These are phyloP conservation scores for Solanum hybrid DNA, from an alignment of 305 asterid genomes.

Conservation along the genomic window DNA sequence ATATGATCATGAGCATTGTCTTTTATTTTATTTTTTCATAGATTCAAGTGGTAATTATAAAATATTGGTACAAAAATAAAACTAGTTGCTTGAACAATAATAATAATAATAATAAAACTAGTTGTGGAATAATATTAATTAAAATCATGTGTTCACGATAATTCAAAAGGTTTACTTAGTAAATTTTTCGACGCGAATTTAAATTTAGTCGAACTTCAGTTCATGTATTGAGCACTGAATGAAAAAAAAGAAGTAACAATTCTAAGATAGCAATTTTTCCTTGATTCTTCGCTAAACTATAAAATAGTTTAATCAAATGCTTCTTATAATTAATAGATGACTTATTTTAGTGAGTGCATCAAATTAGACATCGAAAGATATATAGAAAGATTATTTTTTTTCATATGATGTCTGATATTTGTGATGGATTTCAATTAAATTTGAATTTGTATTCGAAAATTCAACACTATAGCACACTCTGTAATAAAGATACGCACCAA, in stretches of 20 bases:
- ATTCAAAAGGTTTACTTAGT: too few relatives aligned
- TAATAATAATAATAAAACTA: not conserved
- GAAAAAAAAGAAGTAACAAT: too few relatives aligned
- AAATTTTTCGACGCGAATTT: fast-evolving
- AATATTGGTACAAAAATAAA: not conserved
- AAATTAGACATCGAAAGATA: not conserved
- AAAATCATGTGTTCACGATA: not conserved
- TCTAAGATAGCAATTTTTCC: not conserved
- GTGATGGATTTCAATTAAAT: not conserved
- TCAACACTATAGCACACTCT: not conserved
- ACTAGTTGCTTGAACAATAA: too few relatives aligned
- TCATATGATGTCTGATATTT: too few relatives aligned
- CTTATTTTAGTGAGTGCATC: not conserved
- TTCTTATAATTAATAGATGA: not conserved
- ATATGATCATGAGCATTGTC: not conserved
- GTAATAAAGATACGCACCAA: not conserved
- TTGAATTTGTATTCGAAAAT: fast-evolving
- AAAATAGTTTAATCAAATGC: not conserved
- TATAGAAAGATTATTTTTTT: too few relatives aligned
- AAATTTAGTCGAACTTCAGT: not conserved
- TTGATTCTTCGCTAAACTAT: not conserved
- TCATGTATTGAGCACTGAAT: too few relatives aligned
- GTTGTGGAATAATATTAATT: not conserved
- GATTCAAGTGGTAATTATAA: not conserved
- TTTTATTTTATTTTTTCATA: not conserved